These are phyloP conservation scores for Helianthus tuberosus DNA, from an alignment of 129 eudicot genomes.

Conservation along the genomic window DNA sequence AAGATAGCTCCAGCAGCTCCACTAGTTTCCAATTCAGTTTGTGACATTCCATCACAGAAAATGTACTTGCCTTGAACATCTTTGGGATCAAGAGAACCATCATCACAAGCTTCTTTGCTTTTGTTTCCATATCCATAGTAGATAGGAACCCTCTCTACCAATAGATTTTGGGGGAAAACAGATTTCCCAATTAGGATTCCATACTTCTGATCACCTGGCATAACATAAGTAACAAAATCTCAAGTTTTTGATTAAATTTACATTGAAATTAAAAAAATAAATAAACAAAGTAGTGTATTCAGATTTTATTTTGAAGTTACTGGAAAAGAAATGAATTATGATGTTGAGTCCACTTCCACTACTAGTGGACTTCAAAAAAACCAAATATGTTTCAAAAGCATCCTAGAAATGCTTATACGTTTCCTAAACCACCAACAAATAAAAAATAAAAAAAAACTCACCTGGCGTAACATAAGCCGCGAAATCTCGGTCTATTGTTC, in stretches of 20 bases:
- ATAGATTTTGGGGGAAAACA: slow-evolving; percentile 36
- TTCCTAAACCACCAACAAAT: too few relatives aligned
- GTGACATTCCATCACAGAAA: slow-evolving; percentile 31
- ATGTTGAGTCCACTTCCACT: too few relatives aligned
- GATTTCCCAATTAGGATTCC: slow-evolving; percentile 36
- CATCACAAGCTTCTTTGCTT: slow-evolving; percentile 48
- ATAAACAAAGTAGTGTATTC: too few relatives aligned
- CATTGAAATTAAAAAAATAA: too few relatives aligned
- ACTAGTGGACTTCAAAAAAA: too few relatives aligned
- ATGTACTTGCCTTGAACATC: slow-evolving; percentile 46
- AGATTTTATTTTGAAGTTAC: too few relatives aligned
- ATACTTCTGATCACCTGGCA: slow-evolving; percentile 31
- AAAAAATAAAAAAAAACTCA: too few relatives aligned
- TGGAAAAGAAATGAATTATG: too few relatives aligned
- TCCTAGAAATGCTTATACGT: too few relatives aligned
- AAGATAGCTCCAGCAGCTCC: slow-evolving; percentile 50
- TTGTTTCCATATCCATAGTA: slow-evolving; percentile 46
- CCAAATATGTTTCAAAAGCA: too few relatives aligned
- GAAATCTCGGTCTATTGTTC: slow-evolving; percentile 44
- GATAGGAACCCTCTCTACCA: slow-evolving; percentile 50
- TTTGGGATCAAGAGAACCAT: slow-evolving; percentile 39
- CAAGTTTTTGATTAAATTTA: too few relatives aligned
- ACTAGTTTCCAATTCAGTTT: slow-evolving; percentile 18
- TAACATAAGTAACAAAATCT: slow-evolving; percentile 8
- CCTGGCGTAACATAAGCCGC: background rate